phyloP scores from a whole-genome alignment of 805 yeast species.

The Teunomyces cretensis region DNA sequence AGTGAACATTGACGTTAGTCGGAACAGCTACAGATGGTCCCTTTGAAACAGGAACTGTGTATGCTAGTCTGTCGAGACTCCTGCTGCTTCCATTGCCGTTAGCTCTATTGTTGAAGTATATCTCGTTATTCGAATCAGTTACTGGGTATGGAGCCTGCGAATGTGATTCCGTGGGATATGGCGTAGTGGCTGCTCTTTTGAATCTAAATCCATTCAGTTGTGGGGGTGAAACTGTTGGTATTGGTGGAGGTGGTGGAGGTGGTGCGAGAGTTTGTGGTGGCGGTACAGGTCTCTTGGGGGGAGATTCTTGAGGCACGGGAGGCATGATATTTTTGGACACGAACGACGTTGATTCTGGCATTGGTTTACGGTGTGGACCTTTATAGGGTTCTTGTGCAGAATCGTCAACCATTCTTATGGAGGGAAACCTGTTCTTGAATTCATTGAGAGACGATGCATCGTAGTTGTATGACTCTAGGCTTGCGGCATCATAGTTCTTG shows the following conservation, averaged over 20 bases:
- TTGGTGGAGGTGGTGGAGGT: constrained; percentile 3
- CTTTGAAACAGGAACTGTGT: constrained; percentile 2
- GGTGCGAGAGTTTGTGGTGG: constrained; percentile 1
- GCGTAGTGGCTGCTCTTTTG: background rate
- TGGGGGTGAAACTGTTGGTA: background rate
- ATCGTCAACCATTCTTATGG: background rate
- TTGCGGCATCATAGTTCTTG: background rate
- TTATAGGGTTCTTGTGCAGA: background rate
- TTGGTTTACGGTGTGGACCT: background rate
- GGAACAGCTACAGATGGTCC: constrained; percentile 2
- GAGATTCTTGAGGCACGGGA: constrained; percentile 1
- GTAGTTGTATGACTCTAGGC: background rate
- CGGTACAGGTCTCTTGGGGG: background rate
- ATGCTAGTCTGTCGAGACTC: background rate
- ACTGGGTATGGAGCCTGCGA: background rate
- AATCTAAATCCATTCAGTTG: background rate
- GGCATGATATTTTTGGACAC: background rate
- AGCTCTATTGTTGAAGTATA: constrained; percentile 1
- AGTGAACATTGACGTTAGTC: background rate
- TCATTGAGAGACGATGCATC: background rate
- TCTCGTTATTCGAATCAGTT: background rate
- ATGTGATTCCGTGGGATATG: background rate
- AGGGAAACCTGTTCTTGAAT: constrained; percentile 9
- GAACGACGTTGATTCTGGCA: background rate
- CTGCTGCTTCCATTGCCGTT: background rate